phyloP scores from a whole-genome alignment of 2,329 filamentous ascomycete genomes.

The Colletotrichum camelliae region DNA sequence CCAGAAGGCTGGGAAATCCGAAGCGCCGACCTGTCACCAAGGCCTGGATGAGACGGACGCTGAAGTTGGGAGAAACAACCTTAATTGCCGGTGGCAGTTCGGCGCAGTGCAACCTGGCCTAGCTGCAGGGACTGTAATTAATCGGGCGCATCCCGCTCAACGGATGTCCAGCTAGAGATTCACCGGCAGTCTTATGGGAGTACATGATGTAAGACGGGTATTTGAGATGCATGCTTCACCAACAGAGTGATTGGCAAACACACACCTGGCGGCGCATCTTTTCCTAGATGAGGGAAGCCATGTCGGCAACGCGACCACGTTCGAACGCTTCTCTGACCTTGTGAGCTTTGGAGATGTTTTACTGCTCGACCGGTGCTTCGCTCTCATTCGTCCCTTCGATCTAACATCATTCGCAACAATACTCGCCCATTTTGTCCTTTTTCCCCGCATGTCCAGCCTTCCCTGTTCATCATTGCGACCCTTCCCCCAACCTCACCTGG shows the following conservation, averaged over 20 bases:
- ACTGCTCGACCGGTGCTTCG: background rate
- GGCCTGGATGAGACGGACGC: background rate
- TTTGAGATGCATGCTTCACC: background rate
- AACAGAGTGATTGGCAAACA: background rate
- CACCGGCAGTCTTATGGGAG: background rate
- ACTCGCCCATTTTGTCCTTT: conserved; percentile 1
- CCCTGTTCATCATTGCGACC: background rate
- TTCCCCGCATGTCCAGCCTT: background rate
- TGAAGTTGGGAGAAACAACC: background rate
- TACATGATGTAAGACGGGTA: background rate
- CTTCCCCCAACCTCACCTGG: background rate
- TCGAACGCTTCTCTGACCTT: conserved; percentile 1
- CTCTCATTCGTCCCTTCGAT: background rate
- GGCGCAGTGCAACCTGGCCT: background rate
- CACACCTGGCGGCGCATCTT: background rate
- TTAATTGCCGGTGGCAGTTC: background rate
- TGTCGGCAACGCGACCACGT: background rate
- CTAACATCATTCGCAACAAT: conserved; percentile 4
- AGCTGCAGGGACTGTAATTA: background rate
- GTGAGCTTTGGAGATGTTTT: background rate
- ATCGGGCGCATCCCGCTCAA: background rate
- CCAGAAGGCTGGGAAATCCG: background rate
- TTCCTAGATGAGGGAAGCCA: background rate
- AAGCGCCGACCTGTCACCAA: background rate
- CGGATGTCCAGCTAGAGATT: background rate